Base-by-base conservation (phyloP, 2,329 filamentous ascomycete genomes). In the Botrytis paeoniae region DNA sequence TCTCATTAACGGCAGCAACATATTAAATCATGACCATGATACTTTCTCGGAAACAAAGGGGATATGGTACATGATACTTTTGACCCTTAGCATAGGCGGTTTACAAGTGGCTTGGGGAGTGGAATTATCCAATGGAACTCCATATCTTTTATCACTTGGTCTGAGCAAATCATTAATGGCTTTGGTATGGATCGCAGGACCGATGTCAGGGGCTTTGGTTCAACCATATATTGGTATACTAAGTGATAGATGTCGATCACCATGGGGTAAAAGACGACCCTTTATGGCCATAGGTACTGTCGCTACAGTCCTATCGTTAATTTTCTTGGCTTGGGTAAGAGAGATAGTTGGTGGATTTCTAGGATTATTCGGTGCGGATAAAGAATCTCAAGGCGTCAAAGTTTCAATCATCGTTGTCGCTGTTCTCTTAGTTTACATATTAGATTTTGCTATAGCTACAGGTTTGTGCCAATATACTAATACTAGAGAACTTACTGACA, bases 101-200 rank as follows among this genome's bases (percentile, higher is more conserved):
- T 85, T 98, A 75, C 95, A 98, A 83, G 92, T 98, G 77, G 94
- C 95, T 41, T 98, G 95, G 95, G 95, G 95, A 1, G 94, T 97
- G 60, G 95, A 98, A 82, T 86, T 97, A 60, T 97, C 94, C 71
- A 95, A 97, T 84, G 95, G 95, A 78, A 97, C 95, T 70, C 93
- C 93, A 9, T 96, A 92, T 80, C 84, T 96, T 59, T 84, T 95
- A 59, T 94, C 93, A 1, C 87, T 96, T 43, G 93, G 93, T 18
- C 86, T 96, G 82, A 94, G 90, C 86, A 95, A 95, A 84, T 92
- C 92, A 54, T 83, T 95, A 61, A 92, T 95, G 85, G 92, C 93
- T 29, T 86, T 95, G 76, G 93, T 95, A 51, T 96, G 93, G 93
- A 93, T 95, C 76, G 92, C 92, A 20, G 93, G 93, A 0, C 93